These are phyloP conservation scores for Phytophthora sansomeana DNA, from an alignment of 352 stramenopile genomes.

Conservation along the genomic window DNA sequence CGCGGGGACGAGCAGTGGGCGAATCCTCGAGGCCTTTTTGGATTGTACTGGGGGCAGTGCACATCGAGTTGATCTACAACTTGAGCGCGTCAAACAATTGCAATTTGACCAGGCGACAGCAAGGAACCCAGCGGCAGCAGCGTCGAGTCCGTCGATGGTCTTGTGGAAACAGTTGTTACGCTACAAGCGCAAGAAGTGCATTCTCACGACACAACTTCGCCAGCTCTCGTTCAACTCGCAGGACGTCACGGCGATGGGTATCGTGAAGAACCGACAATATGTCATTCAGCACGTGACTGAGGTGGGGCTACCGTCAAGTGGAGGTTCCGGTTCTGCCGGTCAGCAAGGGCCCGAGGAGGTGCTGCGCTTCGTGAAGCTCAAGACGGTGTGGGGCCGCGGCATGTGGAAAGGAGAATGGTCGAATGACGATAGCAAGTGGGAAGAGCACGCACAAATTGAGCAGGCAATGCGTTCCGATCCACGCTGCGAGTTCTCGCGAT, in stretches of 20 bases:
- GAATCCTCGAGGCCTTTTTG: conserved; percentile 86
- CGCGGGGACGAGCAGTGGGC: conserved; percentile 53
- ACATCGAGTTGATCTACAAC: conserved; percentile 75
- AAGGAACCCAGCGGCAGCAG: conserved; percentile 13
- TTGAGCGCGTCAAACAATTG: conserved; percentile 45
- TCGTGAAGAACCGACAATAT: conserved; percentile 85
- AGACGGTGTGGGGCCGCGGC: conserved; percentile 80
- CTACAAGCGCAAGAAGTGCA: conserved; percentile 63
- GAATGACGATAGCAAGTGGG: conserved; percentile 87
- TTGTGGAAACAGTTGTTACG: conserved; percentile 81
- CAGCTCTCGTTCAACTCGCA: conserved; percentile 75
- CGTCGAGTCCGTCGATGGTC: conserved; percentile 36
- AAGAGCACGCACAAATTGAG: conserved; percentile 82
- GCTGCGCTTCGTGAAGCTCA: conserved; percentile 82
- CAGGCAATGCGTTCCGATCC: conserved; percentile 66
- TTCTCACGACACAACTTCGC: conserved; percentile 74
- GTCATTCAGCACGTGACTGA: conserved; percentile 77
- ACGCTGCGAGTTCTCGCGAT: conserved; percentile 69
- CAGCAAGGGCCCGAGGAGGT: conserved; percentile 13
- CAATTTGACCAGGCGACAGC: conserved; percentile 36
- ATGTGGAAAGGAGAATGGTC: conserved; percentile 88
- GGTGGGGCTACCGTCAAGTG: conserved; percentile 33
- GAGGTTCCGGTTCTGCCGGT: neutral
- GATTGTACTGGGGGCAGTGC: conserved; percentile 90
- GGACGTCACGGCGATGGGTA: conserved; percentile 62